These are phyloP conservation scores for Pseudozyma sp. DNA, from an alignment of 1,284 basidiomycete species.

Conservation along the genomic window DNA sequence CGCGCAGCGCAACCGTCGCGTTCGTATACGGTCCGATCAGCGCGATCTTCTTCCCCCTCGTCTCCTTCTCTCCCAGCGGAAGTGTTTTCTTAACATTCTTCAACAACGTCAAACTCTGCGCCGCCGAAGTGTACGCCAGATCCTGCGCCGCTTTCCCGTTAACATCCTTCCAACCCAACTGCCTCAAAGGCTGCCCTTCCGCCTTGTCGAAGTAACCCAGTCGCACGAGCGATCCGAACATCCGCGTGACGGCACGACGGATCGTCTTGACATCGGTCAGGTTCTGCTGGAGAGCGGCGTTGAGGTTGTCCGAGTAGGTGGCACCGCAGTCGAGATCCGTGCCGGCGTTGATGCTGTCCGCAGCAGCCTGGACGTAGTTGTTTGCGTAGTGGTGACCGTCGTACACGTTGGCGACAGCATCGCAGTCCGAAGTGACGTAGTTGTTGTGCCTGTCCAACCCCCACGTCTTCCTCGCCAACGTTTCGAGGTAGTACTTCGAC, in stretches of 20 bases:
- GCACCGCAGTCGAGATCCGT: slow-evolving; percentile 35
- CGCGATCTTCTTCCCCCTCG: slow-evolving; percentile 9
- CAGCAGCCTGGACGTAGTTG: slow-evolving; percentile 22
- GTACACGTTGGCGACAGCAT: slow-evolving; percentile 31
- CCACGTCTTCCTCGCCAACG: slow-evolving; percentile 17
- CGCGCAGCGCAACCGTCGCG: slow-evolving; percentile 17
- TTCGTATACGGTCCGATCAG: slow-evolving; percentile 25
- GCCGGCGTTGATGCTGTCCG: slow-evolving; percentile 27
- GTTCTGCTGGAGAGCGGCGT: slow-evolving; percentile 11
- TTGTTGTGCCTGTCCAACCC: slow-evolving; percentile 23
- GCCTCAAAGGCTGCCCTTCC: slow-evolving; percentile 14
- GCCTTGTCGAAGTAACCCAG: slow-evolving; percentile 24
- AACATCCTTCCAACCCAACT: slow-evolving; percentile 23
- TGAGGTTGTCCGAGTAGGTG: slow-evolving; percentile 23
- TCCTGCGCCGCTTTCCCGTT: slow-evolving; percentile 16
- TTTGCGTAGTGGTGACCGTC: slow-evolving; percentile 25
- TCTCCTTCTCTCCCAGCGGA: neutral
- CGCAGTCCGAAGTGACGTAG: slow-evolving; percentile 36
- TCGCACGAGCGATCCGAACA: slow-evolving; percentile 22
- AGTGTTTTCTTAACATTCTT: slow-evolving; percentile 10
- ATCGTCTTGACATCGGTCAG: slow-evolving; percentile 16
- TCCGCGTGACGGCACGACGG: slow-evolving; percentile 9
- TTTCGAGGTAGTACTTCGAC: slow-evolving; percentile 28
- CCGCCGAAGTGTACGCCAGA: slow-evolving; percentile 16
- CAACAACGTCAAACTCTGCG: slow-evolving; percentile 11